phyloP scores from a whole-genome alignment of 352 stramenopile genomes.

The Phytophthora pistaciae region DNA sequence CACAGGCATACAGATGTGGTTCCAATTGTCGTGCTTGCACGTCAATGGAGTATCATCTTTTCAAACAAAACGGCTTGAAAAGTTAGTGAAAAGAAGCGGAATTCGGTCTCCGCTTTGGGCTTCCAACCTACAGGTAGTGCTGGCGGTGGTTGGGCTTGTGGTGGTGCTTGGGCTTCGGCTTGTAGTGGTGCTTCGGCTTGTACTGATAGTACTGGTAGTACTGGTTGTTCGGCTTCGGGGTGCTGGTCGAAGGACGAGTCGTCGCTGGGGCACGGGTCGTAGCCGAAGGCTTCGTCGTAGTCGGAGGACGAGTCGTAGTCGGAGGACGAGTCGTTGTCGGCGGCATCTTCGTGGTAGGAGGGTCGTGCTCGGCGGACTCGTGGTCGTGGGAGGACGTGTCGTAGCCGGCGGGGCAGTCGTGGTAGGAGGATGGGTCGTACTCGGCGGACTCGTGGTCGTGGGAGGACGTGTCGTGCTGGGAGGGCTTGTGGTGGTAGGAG shows the following conservation, averaged over 20 bases:
- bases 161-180: conserved; percentile 2
- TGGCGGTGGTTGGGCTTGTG: background rate
- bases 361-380: background rate
- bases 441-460: background rate
- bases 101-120: background rate
- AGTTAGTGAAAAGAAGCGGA: background rate
- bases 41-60: background rate
- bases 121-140: background rate
- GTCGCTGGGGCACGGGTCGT: background rate
- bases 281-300: background rate
- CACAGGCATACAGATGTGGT: background rate
- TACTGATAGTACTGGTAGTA: conserved; percentile 8
- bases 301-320: background rate
- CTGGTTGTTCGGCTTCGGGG: conserved; percentile 1
- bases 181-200: conserved; percentile 5
- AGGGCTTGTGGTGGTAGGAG: background rate
- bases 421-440: background rate
- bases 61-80: background rate
- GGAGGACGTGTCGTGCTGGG: background rate
- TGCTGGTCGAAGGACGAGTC: background rate
- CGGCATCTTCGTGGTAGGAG: background rate
- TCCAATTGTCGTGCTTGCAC: background rate
- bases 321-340: background rate
- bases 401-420: too few relatives aligned
- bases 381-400: background rate